Conservation (phyloP, 2,329 filamentous ascomycete genomes). For the Epichloe bromicola region DNA sequence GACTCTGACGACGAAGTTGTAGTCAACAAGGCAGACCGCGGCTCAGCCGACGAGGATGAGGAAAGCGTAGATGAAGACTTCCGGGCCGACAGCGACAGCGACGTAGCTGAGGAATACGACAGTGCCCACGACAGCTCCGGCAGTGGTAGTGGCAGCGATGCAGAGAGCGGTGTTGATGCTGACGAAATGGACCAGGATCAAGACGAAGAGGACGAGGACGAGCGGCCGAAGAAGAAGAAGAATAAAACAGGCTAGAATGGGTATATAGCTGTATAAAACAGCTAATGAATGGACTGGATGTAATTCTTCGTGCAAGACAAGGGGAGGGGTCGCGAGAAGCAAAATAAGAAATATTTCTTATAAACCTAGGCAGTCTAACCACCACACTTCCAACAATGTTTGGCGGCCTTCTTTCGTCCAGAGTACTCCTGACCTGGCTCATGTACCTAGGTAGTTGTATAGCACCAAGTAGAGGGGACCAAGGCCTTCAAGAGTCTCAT, state of each 20-base stretch:
- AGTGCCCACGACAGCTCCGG: slow-evolving; percentile 80
- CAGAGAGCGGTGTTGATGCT: slow-evolving; percentile 36
- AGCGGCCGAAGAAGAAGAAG: slow-evolving; percentile 38
- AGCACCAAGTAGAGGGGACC: too few relatives aligned
- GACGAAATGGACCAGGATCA: slow-evolving; percentile 29
- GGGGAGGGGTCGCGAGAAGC: not conserved
- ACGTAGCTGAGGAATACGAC: slow-evolving; percentile 94
- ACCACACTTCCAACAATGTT: too few relatives aligned
- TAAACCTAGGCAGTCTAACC: not conserved
- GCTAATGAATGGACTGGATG: not conserved
- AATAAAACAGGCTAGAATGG: slow-evolving; percentile 22
- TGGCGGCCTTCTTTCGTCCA: too few relatives aligned
- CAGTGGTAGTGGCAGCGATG: slow-evolving; percentile 48
- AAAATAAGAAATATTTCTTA: too few relatives aligned
- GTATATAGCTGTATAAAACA: not conserved
- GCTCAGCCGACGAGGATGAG: slow-evolving; percentile 89
- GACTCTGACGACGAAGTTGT: slow-evolving; percentile 75
- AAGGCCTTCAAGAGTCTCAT: too few relatives aligned
- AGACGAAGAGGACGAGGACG: slow-evolving; percentile 28
- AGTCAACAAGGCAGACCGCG: slow-evolving; percentile 58
- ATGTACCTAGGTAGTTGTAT: too few relatives aligned
- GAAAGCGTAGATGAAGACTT: slow-evolving; percentile 96
- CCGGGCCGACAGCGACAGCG: slow-evolving; percentile 78
- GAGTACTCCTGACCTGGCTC: too few relatives aligned
- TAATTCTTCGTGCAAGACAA: not conserved